Evolutionary conservation across 2,329 filamentous ascomycete genomes (phyloP).

Genomic region (Clonostachys rhizophaga): DNA sequence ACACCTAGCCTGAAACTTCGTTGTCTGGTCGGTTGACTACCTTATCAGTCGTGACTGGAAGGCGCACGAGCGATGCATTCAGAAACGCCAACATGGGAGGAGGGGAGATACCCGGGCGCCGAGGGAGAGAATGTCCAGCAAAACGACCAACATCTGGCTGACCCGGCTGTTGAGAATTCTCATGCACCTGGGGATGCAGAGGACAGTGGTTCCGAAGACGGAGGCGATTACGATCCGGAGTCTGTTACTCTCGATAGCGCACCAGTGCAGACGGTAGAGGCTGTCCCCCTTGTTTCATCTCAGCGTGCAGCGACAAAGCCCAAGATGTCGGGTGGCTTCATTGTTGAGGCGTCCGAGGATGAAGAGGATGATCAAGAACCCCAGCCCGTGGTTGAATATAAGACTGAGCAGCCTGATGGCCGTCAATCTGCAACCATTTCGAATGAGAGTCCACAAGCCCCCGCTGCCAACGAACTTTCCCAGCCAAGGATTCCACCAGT

Average conservation of each 20-base stretch:
- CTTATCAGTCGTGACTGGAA: no score
- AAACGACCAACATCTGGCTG: conserved; percentile 51
- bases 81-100: conserved; percentile 42
- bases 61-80: conserved; percentile 21
- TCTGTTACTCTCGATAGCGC: conserved; percentile 36
- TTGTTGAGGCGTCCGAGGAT: conserved; percentile 56
- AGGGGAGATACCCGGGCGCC: conserved; percentile 48
- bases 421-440: conserved; percentile 4
- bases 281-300: conserved; percentile 23
- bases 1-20: no score
- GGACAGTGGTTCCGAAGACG: conserved; percentile 44
- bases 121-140: conserved; percentile 51
- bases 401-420: neutral
- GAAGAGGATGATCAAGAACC: conserved; percentile 29
- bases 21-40: no score
- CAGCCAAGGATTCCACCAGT: conserved; percentile 12
- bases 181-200: conserved; percentile 43
- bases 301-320: conserved; percentile 40
- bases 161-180: conserved; percentile 35
- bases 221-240: conserved; percentile 54
- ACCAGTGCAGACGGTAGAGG: conserved; percentile 17
- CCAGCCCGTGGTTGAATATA: conserved; percentile 9
- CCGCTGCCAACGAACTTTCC: conserved; percentile 8
- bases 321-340: conserved; percentile 55
- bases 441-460: conserved; percentile 16